A percentile compares a stretch with the other conserved stretches of the same genome.
Conservation (phyloP, 768 basidiomycete species). For the Calocybe cyanea region DNA sequence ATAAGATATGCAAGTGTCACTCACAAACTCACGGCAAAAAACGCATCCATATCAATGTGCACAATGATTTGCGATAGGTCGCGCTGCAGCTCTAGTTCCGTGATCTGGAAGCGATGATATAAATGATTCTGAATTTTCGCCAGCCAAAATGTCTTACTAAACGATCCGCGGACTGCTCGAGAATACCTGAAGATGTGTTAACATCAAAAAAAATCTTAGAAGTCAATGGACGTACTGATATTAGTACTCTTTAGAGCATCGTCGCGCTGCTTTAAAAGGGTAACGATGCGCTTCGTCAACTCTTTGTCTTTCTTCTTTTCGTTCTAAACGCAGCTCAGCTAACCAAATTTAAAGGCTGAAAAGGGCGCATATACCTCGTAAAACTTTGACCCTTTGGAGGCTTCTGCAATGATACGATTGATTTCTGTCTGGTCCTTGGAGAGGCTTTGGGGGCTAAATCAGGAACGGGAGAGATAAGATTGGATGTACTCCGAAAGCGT, state of each 20-base stretch:
- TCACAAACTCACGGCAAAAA: conserved; percentile 53
- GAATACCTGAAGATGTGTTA: conserved; percentile 33
- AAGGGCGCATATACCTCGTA: conserved; percentile 57
- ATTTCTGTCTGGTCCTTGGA: conserved; percentile 80
- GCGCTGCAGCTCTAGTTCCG: conserved; percentile 67
- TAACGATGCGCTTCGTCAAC: conserved; percentile 70
- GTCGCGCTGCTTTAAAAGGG: conserved; percentile 62
- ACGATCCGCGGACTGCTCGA: conserved; percentile 67
- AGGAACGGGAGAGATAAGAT: neutral
- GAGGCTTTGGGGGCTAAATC: conserved; percentile 36
- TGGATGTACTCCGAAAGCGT: conserved; percentile 6
- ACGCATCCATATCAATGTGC: conserved; percentile 96
- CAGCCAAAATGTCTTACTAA: conserved; percentile 43
- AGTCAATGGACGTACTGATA: conserved; percentile 38
- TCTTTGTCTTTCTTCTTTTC: conserved; percentile 90
- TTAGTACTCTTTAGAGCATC: conserved; percentile 54
- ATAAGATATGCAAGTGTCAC: neutral
- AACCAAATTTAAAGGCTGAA: too few relatives aligned
- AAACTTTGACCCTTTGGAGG: conserved; percentile 90
- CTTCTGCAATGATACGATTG: conserved; percentile 85
- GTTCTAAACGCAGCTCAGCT: conserved; percentile 44
- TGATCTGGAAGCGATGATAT: conserved; percentile 39
- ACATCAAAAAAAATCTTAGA: neutral
- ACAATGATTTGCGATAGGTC: conserved; percentile 85
- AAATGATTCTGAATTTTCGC: neutral